Evolutionary conservation across 2,329 filamentous ascomycete species (phyloP).

Genomic region (Macroventuria anomochaeta): DNA sequence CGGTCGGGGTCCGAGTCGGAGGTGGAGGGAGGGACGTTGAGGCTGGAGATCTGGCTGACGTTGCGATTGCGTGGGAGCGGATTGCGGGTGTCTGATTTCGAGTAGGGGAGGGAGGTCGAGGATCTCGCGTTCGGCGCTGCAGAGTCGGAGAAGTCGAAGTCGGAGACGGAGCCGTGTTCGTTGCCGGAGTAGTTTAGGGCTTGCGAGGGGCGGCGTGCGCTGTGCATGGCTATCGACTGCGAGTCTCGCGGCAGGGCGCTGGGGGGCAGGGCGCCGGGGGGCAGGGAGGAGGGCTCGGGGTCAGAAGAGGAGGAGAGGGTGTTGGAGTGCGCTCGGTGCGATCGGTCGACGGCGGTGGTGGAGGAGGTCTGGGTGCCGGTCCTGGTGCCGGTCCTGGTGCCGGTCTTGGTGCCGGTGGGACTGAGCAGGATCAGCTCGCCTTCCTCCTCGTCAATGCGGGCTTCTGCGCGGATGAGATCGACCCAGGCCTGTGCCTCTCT

Average conservation of each 20-base stretch:
- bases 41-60: slow-evolving; percentile 67
- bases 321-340: slow-evolving; percentile 26
- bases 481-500: slow-evolving; percentile 88
- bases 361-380: slow-evolving; percentile 52
- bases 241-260: no score
- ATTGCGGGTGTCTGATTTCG: slow-evolving; percentile 22
- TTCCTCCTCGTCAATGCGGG: slow-evolving; percentile 86
- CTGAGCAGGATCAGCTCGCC: slow-evolving; percentile 80
- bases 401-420: slow-evolving; percentile 62
- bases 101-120: slow-evolving; percentile 43
- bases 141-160: slow-evolving; percentile 85
- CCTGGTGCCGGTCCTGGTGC: slow-evolving; percentile 57
- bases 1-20: slow-evolving; percentile 71
- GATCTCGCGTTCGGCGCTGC: slow-evolving; percentile 54
- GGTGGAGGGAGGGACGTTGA: slow-evolving; percentile 39
- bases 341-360: slow-evolving; percentile 50
- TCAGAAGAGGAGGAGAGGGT: slow-evolving; percentile 56
- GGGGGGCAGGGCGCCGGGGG: slow-evolving; percentile 22
- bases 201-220: slow-evolving; percentile 64
- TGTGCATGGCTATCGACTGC: slow-evolving; percentile 41
- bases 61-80: slow-evolving; percentile 55
- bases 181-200: slow-evolving; percentile 68
- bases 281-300: slow-evolving; percentile 45
- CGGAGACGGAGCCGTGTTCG: slow-evolving; percentile 79
- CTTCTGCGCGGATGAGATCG: slow-evolving; percentile 76